Evolutionary conservation across 352 stramenopile genomes (phyloP).

Genomic region (Pythium myriotylum): DNA sequence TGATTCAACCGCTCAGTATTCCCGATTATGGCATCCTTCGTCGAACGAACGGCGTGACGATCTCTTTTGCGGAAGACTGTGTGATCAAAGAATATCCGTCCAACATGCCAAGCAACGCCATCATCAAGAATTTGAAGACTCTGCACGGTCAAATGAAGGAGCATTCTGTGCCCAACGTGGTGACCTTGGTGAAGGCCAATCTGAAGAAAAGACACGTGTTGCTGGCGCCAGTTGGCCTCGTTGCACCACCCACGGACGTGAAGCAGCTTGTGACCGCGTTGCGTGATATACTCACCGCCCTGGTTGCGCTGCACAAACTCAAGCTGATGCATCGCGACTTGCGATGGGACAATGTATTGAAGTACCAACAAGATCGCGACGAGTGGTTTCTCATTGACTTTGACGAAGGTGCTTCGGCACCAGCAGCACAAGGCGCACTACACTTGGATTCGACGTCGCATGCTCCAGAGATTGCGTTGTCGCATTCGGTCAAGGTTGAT

Average conservation of each 20-base stretch:
- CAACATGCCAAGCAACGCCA: not conserved
- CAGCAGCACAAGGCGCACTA: constrained; percentile 12
- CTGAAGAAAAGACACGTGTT: constrained; percentile 20
- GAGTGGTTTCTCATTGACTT: constrained; percentile 34
- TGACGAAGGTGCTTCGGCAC: constrained; percentile 18
- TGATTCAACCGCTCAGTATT: constrained; percentile 12
- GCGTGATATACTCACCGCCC: constrained; percentile 21
- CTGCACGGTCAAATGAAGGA: constrained; percentile 16
- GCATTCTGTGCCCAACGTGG: constrained; percentile 17
- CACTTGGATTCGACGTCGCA: constrained; percentile 22
- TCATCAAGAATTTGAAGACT: constrained; percentile 1
- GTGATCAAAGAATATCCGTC: constrained; percentile 11
- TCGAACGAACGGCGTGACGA: constrained; percentile 5
- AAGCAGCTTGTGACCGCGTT: constrained; percentile 23
- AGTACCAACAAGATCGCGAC: constrained; percentile 28
- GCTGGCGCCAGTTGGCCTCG: constrained; percentile 14
- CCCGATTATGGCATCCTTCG: constrained; percentile 5
- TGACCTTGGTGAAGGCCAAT: constrained; percentile 1
- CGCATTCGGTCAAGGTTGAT: constrained; percentile 25
- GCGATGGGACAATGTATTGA: constrained; percentile 32
- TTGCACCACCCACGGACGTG: constrained; percentile 3
- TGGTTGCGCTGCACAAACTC: constrained; percentile 15
- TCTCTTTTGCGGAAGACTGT: constrained; percentile 7
- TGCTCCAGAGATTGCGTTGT: constrained; percentile 20
- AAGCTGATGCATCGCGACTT: constrained; percentile 23